phyloP scores from a whole-genome alignment of 2,329 filamentous ascomycete genomes.

The Alternaria alternata region DNA sequence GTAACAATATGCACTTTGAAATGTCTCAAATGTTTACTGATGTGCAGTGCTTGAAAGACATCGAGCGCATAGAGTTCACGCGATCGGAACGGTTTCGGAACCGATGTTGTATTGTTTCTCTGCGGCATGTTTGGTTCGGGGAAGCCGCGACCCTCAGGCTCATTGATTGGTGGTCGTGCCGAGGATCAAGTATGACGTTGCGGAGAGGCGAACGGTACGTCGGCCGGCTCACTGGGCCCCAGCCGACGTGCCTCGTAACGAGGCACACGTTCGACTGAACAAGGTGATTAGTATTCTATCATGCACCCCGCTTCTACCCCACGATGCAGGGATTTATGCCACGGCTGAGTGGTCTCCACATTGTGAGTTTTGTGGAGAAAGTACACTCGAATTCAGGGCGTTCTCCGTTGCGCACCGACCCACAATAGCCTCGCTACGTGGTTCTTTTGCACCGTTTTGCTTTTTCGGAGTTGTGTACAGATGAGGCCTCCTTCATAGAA shows the following conservation, averaged over 20 bases:
- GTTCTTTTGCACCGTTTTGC: not conserved
- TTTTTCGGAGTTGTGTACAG: not conserved
- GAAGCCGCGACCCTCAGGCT: slow-evolving; percentile 1
- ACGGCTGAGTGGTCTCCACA: not conserved
- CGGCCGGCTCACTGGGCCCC: not conserved
- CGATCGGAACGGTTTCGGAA: slow-evolving; percentile 13
- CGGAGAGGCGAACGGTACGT: not conserved
- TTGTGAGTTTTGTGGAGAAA: not conserved
- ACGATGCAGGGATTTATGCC: slow-evolving; percentile 6
- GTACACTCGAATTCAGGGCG: not conserved
- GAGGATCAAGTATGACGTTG: slow-evolving; percentile 2
- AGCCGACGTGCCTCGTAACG: slow-evolving; percentile 29
- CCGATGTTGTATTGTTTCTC: not conserved
- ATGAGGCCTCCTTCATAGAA: not conserved
- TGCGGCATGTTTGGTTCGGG: not conserved
- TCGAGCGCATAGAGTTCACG: not conserved
- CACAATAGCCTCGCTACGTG: slow-evolving; percentile 11
- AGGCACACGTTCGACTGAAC: slow-evolving; percentile 16
- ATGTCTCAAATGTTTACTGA: not conserved
- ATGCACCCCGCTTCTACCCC: slow-evolving; percentile 24
- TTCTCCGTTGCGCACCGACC: not conserved
- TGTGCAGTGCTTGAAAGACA: not conserved
- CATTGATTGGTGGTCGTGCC: slow-evolving; percentile 20
- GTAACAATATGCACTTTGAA: not conserved
- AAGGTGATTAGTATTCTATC: not conserved